Evolutionary conservation across 2,329 filamentous ascomycete genomes (phyloP), one percentile per base, ranked within the genome.

Genomic region (Aspergillus calidoustus): DNA sequence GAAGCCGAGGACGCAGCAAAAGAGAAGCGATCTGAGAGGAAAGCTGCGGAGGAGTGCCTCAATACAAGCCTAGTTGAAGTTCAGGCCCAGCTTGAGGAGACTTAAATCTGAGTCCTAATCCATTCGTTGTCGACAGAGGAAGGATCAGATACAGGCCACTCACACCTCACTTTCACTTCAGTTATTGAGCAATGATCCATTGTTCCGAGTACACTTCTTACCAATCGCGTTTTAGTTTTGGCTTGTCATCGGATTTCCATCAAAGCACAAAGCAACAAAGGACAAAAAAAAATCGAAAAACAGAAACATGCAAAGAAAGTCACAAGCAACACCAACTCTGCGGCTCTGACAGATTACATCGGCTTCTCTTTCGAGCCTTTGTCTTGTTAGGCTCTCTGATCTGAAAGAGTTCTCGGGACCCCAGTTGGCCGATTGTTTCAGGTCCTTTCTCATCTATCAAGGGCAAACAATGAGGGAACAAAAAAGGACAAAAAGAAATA

Each of bases 41-140:
- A 53, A 4, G 8, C 31, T 34, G 61, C 62, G 11, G 56, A 63
- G 30, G 51, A 62, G 2, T 17, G 19, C 8, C 47, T 68, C 15
- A 57, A 60, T 8, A 60, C 62, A 7, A 55, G 44, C 31, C 57
- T 63, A 8, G 34, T 58, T n/a, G 60, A 66, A 44, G 31, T 57
- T 25, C 59, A 55, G 41, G 48, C 55, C 8, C 59, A 64, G 23
- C 51, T 68, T 25, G 56, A 63, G n/a, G 57, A 63, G 46, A 59
- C 66, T 7, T 62, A 64, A 51, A 41, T 34, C 11, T 49, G 44
- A 23, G 13, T 56, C 1, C 13, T 19, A 30, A 7, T 25, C 22
- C 13, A 13, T 38, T 46, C 23, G 25, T 28, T 28, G 25, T 48
- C 41, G n/a, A 17, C 19, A 25, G n/a, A 51, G 4, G 43, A 15